Base-by-base conservation (phyloP, 2,329 filamentous ascomycete species). In the Colletotrichum chrysophilum region DNA sequence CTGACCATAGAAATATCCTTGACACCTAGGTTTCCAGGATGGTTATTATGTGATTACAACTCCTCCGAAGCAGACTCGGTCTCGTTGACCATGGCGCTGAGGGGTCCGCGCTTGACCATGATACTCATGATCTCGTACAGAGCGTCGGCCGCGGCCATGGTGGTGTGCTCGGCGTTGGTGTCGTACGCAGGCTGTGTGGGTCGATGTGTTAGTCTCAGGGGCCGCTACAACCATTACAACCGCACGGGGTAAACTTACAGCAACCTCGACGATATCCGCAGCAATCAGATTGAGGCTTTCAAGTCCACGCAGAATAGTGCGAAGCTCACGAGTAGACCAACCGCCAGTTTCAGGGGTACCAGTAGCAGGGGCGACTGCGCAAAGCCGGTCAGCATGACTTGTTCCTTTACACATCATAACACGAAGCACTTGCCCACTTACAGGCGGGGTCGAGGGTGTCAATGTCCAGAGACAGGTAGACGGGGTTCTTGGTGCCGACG, bases 391-490 rank as follows among this genome's bases (percentile, higher is more conserved):
- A 81, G 72, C 10, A 36, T 28, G 3, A 13, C 5, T 14, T 12
- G 3, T 48, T 55, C 6, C 1, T 8, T 34, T 4, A 2, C 34
- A n/a, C 7, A 28, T 21, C 32, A 16, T 14, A 13, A 12, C 10
- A 32, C 58, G 30, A 62, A 62, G 58, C 30, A 62, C n/a, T 32
- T 12, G 7, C 9, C n/a, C 32, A 43, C 74, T 66, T 71, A 76
- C 74, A 96, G 7, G 94, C 94, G 9, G 96, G 95, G 82, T 98
- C 95, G 5, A 98, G 88, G 1, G 95, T 96, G 81, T 98, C 95
- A 79, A 98, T 98, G 81, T 98, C 96, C 62, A 97, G 93, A 8
- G 92, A 94, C 36, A 97, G 85, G 81, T 97, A 97, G 0, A 97
- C 94, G 0, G 95, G 95, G 76, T 92, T 93, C 70, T 89, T 88